These are phyloP conservation scores for Globisporangium paddicum DNA, from an alignment of 352 stramenopile genomes.

Conservation along the genomic window DNA sequence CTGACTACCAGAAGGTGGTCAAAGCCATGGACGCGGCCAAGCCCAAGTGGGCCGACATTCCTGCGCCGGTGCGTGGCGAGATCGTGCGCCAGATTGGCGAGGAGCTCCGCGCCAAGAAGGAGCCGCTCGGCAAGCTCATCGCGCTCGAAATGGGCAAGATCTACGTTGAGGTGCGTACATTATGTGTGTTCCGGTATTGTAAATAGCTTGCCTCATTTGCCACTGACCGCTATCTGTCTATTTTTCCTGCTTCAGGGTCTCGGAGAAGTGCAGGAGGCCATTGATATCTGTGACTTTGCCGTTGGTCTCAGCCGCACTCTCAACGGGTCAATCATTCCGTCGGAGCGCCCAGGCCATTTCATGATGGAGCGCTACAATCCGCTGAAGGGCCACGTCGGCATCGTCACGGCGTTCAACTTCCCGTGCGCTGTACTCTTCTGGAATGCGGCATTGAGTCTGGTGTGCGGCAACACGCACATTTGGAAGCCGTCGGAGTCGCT, in stretches of 20 bases:
- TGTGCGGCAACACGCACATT: constrained; percentile 90
- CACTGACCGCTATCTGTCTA: constrained; percentile 1
- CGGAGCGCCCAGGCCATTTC: constrained; percentile 87
- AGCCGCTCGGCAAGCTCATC: constrained; percentile 88
- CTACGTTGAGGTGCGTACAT: constrained; percentile 61
- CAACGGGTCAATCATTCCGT: constrained; percentile 88
- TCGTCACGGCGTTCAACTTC: constrained; percentile 95
- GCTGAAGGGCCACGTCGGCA: constrained; percentile 90
- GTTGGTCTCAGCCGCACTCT: constrained; percentile 88
- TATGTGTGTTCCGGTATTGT: neutral
- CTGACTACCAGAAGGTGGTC: constrained; percentile 84
- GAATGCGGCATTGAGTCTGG: constrained; percentile 88
- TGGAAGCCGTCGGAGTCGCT: constrained; percentile 92
- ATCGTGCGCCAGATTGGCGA: constrained; percentile 92
- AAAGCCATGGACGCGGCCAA: constrained; percentile 82
- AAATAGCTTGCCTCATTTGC: neutral
- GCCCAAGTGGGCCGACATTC: constrained; percentile 76
- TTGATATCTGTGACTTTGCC: constrained; percentile 94
- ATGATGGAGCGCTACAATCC: constrained; percentile 95
- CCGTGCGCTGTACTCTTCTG: constrained; percentile 88
- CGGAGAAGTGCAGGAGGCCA: constrained; percentile 91
- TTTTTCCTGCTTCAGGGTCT: constrained; percentile 48
- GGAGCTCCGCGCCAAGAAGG: constrained; percentile 85
- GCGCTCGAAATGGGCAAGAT: constrained; percentile 94
- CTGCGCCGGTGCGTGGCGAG: constrained; percentile 85